Evolutionary conservation across 768 basidiomycete genomes (phyloP), one percentile per base, ranked within the genome.

Genomic region (Amanita thiersii): DNA sequence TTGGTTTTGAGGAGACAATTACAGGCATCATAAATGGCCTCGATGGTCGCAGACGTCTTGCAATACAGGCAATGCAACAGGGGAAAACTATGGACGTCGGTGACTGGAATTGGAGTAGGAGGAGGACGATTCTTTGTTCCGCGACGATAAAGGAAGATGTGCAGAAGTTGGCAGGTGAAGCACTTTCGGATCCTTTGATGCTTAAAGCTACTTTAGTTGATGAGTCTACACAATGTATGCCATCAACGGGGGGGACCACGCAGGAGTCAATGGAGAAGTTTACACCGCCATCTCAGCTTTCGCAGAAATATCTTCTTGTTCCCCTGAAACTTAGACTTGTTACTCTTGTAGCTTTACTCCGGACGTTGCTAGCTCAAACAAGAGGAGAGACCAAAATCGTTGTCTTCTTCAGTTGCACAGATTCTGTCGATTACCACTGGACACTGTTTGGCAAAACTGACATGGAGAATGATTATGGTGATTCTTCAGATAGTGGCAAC

Each of bases 371-470:
- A 20, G 66, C 81, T 4, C 75, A 81, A 58, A 66, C 74, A 17
- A 69, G 58, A 21, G 66, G 66, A 30, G 74, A 75, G 8, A 70
- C 70, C 30, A 90, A 87, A 60, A 77, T 96, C 42, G 90, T 99
- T 35, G 90, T 99, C 4, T 99, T 99, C 62, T 65, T 99, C 47
- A 94, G 87, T 51, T 97, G 91, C 53, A 98, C 92, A 4, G 94
- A 97, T 60, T 93, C 96, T 2, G 96, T 99, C 12, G 94, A 99
- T 58, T 97, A 90, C 54, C 91, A 94, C 56, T 98, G 90, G 89
- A 76, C 72, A 37, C 65, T 97, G 15, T 62, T 98, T 1, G 84
- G 81, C 0, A 75, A 79, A 3, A 67, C 87, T 14, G 53, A 61
- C 4, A 92, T 94, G 86, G 76, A 69, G 5, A 63, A 47, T 11